Conservation (phyloP, 176 grass and related monocot genomes). For the Oryza longistaminata region DNA sequence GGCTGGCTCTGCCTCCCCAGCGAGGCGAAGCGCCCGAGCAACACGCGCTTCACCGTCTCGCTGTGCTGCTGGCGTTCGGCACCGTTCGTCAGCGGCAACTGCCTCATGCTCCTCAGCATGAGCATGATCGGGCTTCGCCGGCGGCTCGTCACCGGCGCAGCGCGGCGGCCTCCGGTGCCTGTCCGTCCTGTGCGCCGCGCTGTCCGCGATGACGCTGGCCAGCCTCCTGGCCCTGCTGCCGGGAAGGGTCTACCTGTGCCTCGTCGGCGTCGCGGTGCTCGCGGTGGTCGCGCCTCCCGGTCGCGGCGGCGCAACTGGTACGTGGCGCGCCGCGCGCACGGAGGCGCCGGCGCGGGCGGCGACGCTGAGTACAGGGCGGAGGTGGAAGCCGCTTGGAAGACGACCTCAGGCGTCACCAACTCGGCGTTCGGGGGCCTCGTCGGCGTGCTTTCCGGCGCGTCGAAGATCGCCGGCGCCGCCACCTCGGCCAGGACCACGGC, state of each 20-base stretch:
- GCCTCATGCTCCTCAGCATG: conserved; percentile 22
- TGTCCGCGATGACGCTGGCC: background rate
- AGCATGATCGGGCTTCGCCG: background rate
- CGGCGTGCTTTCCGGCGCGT: background rate
- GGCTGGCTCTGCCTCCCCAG: background rate
- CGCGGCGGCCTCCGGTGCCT: background rate
- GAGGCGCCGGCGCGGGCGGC: background rate
- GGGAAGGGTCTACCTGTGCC: too few relatives aligned
- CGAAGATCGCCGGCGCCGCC: background rate
- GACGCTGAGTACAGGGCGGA: background rate
- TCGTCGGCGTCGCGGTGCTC: background rate
- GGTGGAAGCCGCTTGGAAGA: background rate
- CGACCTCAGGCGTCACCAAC: background rate
- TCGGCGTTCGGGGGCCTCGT: background rate
- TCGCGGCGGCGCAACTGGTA: background rate
- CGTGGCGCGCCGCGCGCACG: background rate
- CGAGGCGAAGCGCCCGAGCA: background rate
- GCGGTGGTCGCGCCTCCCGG: rapidly evolving
- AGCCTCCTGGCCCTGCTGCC: background rate
- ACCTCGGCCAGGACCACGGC: background rate
- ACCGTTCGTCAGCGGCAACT: background rate
- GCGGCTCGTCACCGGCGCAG: background rate
- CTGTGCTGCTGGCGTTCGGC: background rate
- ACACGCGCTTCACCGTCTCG: background rate
- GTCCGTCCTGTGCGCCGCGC: background rate